phyloP scores from a whole-genome alignment of 1,139 yeast species.

The Magnusiomyces suaveolens region DNA sequence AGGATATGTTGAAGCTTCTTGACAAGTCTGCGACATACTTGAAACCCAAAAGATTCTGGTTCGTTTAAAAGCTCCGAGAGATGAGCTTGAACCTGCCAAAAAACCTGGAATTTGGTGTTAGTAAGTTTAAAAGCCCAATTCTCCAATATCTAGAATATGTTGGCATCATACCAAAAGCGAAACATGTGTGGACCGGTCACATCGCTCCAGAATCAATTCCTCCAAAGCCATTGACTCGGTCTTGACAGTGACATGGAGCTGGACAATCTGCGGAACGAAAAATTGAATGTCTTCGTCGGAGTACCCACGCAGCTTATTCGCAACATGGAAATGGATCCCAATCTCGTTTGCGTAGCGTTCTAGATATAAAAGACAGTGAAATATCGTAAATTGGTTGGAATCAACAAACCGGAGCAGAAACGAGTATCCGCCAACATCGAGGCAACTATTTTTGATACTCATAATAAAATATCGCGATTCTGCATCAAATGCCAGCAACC shows the following conservation, averaged over 20 bases:
- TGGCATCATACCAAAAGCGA: constrained; percentile 47
- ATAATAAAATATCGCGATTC: too few relatives aligned
- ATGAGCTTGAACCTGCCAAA: constrained; percentile 87
- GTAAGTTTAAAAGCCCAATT: too few relatives aligned
- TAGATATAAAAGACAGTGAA: constrained; percentile 57
- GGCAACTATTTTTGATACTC: background rate
- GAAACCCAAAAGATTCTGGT: constrained; percentile 75
- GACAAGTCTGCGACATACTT: constrained; percentile 66
- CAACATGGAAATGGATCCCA: constrained; percentile 69
- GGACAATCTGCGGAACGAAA: constrained; percentile 84
- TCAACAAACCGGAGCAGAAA: constrained; percentile 43
- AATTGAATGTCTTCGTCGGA: constrained; percentile 71
- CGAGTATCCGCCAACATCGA: constrained; percentile 31
- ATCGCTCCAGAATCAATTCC: constrained; percentile 61
- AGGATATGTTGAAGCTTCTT: constrained; percentile 71
- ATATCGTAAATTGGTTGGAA: constrained; percentile 52
- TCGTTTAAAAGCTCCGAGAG: constrained; percentile 51
- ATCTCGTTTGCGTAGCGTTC: constrained; percentile 55
- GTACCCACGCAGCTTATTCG: constrained; percentile 50
- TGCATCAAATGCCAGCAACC: background rate
- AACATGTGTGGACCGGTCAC: constrained; percentile 73
- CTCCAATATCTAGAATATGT: too few relatives aligned
- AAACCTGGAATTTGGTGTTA: too few relatives aligned
- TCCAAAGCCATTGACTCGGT: constrained; percentile 88
- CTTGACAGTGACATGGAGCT: constrained; percentile 69